Evolutionary conservation across 2,329 filamentous ascomycete species (phyloP), one percentile per base, ranked within the genome.

Genomic region (Thelonectria blattea): DNA sequence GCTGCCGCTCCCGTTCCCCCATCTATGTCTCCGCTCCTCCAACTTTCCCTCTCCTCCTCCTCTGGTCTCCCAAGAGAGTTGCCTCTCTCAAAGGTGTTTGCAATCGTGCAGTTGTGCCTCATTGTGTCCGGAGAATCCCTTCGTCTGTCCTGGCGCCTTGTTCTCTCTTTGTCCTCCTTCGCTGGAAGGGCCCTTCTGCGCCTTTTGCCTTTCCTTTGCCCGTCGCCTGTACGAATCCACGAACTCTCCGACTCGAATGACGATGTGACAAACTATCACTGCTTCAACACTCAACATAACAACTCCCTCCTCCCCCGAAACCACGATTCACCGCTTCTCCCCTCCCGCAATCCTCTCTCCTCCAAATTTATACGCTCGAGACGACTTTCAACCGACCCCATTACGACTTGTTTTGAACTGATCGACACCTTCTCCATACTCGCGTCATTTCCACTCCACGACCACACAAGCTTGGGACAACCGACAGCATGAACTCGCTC

Each of bases 401-500:
- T 60, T 22, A 58, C 61, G 18, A 52, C 59, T 59, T 27, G 60
- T 56, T 49, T 58, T 66, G 51, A 45, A 64, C 54, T 65, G 66
- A 71, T 70, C 68, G 68, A 64, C 66, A 61, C 56, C 60, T 59
- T 54, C 61, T 62, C 56, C 61, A 70, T 58, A 62, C 60, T 63
- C 65, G 67, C 68, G 66, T 65, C 66, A 70, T 71, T 70, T 71
- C 67, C 58, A 68, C 64, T 45, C 60, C 65, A 70, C 67, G 69
- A 66, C 69, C 66, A 43, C 43, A 32, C 22, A 67, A 67, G 68
- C 69, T 71, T 61, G 68, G 68, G 67, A 65, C 60, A 59, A 62
- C 63, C 61, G 65, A 60, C 69, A 78, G 66, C 56, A 85, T 85
- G 83, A 78, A 82, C 71, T 78, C 79, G 62, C 80, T 88, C 72